A percentile compares a stretch with the other conserved stretches of the same genome.
These are phyloP conservation scores for Penicillium sp. DNA, from an alignment of 2,329 filamentous ascomycete species.

Conservation along the genomic window DNA sequence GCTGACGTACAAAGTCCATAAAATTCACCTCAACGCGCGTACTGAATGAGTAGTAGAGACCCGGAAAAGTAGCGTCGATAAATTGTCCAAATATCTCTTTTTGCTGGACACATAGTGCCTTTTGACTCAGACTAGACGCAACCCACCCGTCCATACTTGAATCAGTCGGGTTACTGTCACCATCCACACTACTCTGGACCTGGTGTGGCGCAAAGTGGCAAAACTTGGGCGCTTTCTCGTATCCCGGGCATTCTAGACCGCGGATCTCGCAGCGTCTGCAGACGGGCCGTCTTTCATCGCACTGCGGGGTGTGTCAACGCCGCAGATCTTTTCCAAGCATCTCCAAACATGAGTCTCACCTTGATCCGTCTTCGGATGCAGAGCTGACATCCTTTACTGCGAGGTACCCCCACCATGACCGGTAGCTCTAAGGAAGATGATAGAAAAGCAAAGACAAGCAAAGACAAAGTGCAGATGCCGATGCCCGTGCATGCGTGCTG, in stretches of 20 bases:
- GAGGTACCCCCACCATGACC: constrained; percentile 11
- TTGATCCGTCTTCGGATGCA: constrained; percentile 9
- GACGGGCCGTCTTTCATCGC: constrained; percentile 5
- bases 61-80: constrained; percentile 14
- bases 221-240: constrained; percentile 15
- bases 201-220: neutral
- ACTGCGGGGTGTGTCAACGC: constrained; percentile 1
- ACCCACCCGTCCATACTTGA: constrained; percentile 12
- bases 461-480: no score
- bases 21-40: constrained; percentile 15
- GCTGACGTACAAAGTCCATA: constrained; percentile 6
- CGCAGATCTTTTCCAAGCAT: no score
- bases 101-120: constrained; percentile 14
- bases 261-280: constrained; percentile 16
- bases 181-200: neutral
- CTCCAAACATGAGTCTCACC: neutral
- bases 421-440: no score
- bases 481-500: no score
- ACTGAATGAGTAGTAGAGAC: constrained; percentile 18
- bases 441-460: no score
- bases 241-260: constrained; percentile 13
- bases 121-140: constrained; percentile 10
- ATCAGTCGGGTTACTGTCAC: neutral
- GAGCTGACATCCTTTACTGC: constrained; percentile 6
- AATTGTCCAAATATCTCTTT: constrained; percentile 16